phyloP scores from a whole-genome alignment of 495 filamentous ascomycete genomes.

The Penicillium lividum region DNA sequence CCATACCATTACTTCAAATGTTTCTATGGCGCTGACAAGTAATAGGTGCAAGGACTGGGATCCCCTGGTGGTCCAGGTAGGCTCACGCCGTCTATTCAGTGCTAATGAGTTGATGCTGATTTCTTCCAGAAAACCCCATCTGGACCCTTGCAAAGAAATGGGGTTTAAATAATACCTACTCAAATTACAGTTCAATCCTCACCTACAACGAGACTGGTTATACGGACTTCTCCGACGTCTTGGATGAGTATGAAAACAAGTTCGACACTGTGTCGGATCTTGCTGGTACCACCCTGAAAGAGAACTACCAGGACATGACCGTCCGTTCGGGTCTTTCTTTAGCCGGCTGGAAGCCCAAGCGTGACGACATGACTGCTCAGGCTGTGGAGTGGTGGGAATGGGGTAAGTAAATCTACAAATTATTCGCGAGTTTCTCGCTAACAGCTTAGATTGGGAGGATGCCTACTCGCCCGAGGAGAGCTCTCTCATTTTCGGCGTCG shows the following conservation, averaged over 20 bases:
- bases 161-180: constrained; percentile 20
- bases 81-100: not conserved
- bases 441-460: constrained; percentile 56
- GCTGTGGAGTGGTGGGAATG: constrained; percentile 66
- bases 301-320: constrained; percentile 65
- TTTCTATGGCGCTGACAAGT: not conserved
- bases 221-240: constrained; percentile 14
- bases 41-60: constrained; percentile 24
- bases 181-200: constrained; percentile 21
- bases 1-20: not conserved
- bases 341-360: constrained; percentile 63
- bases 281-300: constrained; percentile 40
- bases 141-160: constrained; percentile 26
- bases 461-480: constrained; percentile 49
- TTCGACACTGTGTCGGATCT: constrained; percentile 12
- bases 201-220: constrained; percentile 25
- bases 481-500: constrained; percentile 46
- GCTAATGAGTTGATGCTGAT: not conserved
- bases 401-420: constrained; percentile 28
- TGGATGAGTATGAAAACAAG: constrained; percentile 14
- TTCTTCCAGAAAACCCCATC: constrained; percentile 18
- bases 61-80: constrained; percentile 22
- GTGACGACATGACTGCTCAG: constrained; percentile 56
- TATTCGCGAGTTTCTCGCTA: constrained; percentile 16
- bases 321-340: constrained; percentile 59